Evolutionary conservation across 202 grass and related monocot species (phyloP), one percentile per base, ranked within the genome.

Genomic region (Saccharum hybrid): DNA sequence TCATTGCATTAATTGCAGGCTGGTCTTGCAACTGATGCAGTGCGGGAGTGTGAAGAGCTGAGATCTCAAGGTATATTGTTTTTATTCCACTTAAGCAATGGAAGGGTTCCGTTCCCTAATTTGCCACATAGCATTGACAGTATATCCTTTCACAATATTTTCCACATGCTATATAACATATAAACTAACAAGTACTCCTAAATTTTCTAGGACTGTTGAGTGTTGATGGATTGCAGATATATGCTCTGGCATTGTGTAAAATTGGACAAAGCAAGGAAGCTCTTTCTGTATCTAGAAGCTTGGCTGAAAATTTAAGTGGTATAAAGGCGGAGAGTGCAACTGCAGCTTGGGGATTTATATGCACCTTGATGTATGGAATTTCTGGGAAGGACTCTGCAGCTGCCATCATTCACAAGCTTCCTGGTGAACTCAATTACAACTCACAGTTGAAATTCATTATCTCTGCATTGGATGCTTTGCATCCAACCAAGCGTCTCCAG

Each of bases 181-280:
- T 81, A 69, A 7, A 31, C 77, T 88, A 84, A 91, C 61, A 52
- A 69, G 26, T 79, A 4, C n/a, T 83, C 21, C 86, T 72, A 66
- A 80, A 76, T 42, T 81, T 89, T 88, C 18, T 86, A 98, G 96
- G 96, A 68, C 59, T 91, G 51, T 78, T 95, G 74, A 90, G 59
- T 33, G 6, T 46, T 37, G 88, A 95, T 26, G 92, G 91, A 74
- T 86, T 98, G 66, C 96, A 95, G 87, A 84, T 95, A 87, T 93
- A 98, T 77, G 90, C 92, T 88, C 16, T 98, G 91, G 85, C 92
- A 90, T 88, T 98, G 85, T 98, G 90, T 88, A 98, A 93, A 91
- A 78, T 79, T 83, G 92, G 92, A 61, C 89, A 45, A 18, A 77
- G 42, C 42, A 84, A 98, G 18, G 82, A 83, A 79, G 90, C 92